These are phyloP conservation scores for Aspergillus taichungensis DNA, from an alignment of 495 filamentous ascomycete genomes.

Conservation along the genomic window DNA sequence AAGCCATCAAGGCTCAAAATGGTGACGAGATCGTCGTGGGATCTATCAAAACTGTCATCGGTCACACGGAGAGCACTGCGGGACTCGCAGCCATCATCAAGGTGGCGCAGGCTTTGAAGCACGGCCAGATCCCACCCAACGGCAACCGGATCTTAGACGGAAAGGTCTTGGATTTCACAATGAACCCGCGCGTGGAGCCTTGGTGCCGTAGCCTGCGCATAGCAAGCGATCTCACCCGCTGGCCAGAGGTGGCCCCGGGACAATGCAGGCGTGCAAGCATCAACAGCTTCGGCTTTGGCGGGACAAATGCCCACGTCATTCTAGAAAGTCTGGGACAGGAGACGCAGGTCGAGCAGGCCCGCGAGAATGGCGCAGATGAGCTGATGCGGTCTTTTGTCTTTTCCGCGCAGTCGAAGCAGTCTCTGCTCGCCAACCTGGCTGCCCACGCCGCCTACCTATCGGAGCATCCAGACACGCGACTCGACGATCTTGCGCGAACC, in stretches of 20 bases:
- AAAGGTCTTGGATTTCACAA: background rate
- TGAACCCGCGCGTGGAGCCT: slow-evolving; percentile 2
- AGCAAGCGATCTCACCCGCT: slow-evolving; percentile 3
- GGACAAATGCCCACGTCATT: slow-evolving; percentile 56
- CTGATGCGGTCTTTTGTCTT: slow-evolving; percentile 15
- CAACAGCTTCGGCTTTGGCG: slow-evolving; percentile 52
- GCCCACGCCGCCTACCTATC: slow-evolving; percentile 14
- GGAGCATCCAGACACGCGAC: background rate
- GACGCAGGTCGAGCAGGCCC: background rate
- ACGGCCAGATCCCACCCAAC: slow-evolving; percentile 47
- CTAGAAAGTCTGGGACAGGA: slow-evolving; percentile 29
- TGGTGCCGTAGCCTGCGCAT: slow-evolving; percentile 28
- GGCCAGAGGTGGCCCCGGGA: slow-evolving; percentile 4
- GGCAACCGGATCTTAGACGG: background rate
- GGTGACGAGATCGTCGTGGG: slow-evolving; percentile 23
- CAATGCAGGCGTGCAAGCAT: slow-evolving; percentile 24
- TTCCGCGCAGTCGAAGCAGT: slow-evolving; percentile 17
- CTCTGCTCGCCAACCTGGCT: slow-evolving; percentile 9
- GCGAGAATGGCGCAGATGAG: no score
- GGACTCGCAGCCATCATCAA: slow-evolving; percentile 14
- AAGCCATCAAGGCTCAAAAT: background rate
- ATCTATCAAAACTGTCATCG: slow-evolving; percentile 39
- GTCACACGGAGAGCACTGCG: slow-evolving; percentile 43
- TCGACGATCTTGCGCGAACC: slow-evolving; percentile 19
- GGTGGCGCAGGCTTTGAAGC: slow-evolving; percentile 29